These are phyloP conservation scores for Medicago arabica DNA, from an alignment of 306 rosid genomes.

Conservation along the genomic window DNA sequence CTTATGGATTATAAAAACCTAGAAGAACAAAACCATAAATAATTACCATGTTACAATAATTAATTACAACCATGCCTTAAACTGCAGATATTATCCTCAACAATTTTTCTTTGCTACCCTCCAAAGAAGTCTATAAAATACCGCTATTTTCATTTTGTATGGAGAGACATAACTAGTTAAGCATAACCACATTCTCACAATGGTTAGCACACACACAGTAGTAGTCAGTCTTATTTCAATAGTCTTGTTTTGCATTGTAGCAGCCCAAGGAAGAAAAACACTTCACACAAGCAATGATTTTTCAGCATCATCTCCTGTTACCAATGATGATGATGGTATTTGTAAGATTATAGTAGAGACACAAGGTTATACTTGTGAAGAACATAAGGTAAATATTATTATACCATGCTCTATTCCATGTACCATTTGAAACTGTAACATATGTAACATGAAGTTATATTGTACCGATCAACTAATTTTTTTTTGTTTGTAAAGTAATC, in stretches of 20 bases:
- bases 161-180: neutral
- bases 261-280: conserved; percentile 41
- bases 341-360: conserved; percentile 62
- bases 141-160: neutral
- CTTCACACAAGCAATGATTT: conserved; percentile 9
- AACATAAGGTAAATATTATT: conserved; percentile 49
- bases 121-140: conserved; percentile 7
- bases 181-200: neutral
- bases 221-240: conserved; percentile 21
- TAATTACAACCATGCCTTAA: neutral
- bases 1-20: too few species aligned
- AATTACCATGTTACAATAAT: neutral
- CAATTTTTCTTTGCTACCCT: neutral
- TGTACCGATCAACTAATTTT: too few species aligned
- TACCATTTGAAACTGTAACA: neutral
- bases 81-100: too few species aligned
- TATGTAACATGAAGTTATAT: too few species aligned
- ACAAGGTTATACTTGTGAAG: conserved; percentile 69
- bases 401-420: neutral
- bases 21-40: too few species aligned
- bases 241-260: conserved; percentile 28
- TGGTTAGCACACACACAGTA: conserved; percentile 14
- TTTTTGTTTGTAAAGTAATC: too few species aligned
- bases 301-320: conserved; percentile 15
- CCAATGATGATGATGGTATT: conserved; percentile 50